Evolutionary conservation across 2,329 filamentous ascomycete species (phyloP).

Genomic region (Colletotrichum sp.): DNA sequence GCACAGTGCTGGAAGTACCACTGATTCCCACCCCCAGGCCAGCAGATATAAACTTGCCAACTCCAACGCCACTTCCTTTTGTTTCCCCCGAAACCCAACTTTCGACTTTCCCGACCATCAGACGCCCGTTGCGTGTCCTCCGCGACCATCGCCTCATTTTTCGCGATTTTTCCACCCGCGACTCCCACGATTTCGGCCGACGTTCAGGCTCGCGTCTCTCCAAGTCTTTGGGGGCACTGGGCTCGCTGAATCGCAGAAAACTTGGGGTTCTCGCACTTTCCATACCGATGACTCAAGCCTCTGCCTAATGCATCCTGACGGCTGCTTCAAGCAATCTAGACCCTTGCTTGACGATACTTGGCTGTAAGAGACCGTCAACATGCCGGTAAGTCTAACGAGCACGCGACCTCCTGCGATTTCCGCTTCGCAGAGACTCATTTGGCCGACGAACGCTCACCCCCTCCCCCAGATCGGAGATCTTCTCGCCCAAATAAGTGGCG

Average conservation of each 20-base stretch:
- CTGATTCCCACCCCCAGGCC: constrained; percentile 16
- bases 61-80: constrained; percentile 19
- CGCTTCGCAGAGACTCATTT: neutral
- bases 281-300: constrained; percentile 20
- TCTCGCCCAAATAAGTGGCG: constrained; percentile 67
- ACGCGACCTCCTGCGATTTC: neutral
- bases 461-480: constrained; percentile 52
- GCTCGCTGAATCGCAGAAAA: constrained; percentile 14
- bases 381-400: constrained; percentile 22
- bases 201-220: neutral
- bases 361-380: constrained; percentile 12
- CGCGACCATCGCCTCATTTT: constrained; percentile 1
- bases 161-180: neutral
- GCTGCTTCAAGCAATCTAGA: constrained; percentile 19
- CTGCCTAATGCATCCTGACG: constrained; percentile 20
- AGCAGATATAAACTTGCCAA: constrained; percentile 23
- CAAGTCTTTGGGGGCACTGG: neutral
- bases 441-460: neutral
- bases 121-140: neutral
- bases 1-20: constrained; percentile 8
- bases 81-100: neutral
- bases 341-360: constrained; percentile 21
- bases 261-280: constrained; percentile 9
- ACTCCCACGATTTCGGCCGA: neutral
- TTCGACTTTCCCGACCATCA: neutral